These are phyloP conservation scores for Apiotrichum gamsii DNA, from an alignment of 1,284 basidiomycete genomes.

Conservation along the genomic window DNA sequence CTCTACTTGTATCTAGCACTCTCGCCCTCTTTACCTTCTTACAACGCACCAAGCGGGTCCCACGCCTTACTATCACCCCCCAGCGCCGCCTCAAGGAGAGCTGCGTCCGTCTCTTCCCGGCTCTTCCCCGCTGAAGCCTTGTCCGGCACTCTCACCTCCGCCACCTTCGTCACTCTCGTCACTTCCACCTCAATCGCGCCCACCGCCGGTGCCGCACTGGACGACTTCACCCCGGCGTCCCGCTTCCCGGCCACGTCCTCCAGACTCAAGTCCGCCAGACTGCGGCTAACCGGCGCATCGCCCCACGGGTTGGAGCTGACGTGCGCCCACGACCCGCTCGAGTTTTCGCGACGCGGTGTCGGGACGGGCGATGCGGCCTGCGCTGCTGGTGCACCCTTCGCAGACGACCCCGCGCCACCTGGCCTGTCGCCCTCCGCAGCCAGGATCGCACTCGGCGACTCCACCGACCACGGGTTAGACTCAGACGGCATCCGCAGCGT, in stretches of 20 bases:
- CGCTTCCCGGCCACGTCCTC: background rate
- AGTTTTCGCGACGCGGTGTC: background rate
- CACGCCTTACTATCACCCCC: constrained; percentile 40
- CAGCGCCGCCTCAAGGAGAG: constrained; percentile 28
- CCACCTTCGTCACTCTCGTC: background rate
- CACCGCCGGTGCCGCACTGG: background rate
- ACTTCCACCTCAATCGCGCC: background rate
- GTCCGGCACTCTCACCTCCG: no score
- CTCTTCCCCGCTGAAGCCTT: no score
- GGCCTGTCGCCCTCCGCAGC: background rate
- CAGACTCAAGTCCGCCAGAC: constrained; percentile 12
- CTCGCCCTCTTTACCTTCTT: background rate
- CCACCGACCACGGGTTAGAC: constrained; percentile 21
- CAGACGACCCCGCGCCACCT: background rate
- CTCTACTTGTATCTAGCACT: no score
- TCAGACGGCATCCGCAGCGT: constrained; percentile 12
- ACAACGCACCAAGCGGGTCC: constrained; percentile 43
- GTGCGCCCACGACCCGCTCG: constrained; percentile 2
- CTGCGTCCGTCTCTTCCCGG: constrained; percentile 1
- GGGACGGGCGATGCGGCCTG: background rate
- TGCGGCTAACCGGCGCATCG: constrained; percentile 2
- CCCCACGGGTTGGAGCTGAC: constrained; percentile 25
- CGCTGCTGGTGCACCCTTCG: no score
- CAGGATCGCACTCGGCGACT: background rate
- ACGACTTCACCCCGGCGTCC: background rate